Percentiles rank a stretch among this genome's conserved stretches.
Conservation (phyloP, 371 early-diverging fungal genomes). For the Lichtheimia corymbifera region DNA sequence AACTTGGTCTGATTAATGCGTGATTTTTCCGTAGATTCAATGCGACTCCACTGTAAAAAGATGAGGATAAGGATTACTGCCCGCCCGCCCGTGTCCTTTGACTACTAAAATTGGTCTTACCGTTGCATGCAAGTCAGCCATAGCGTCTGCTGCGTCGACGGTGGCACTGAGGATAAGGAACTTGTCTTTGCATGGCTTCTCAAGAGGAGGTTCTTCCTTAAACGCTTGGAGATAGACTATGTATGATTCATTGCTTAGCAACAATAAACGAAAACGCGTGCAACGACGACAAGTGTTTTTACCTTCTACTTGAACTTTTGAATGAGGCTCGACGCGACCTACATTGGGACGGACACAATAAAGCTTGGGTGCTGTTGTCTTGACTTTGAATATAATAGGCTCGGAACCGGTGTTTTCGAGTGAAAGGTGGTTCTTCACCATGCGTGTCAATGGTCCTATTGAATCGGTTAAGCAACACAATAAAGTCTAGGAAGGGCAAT, state of each 20-base stretch:
- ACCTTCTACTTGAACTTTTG: slow-evolving; percentile 64
- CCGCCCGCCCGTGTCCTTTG: background rate
- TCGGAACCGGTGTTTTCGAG: slow-evolving; percentile 72
- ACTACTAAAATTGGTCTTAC: slow-evolving; percentile 1
- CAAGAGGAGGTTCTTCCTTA: slow-evolving; percentile 72
- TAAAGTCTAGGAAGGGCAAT: too few species aligned
- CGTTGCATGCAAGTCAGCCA: slow-evolving; percentile 9
- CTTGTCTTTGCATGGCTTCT: slow-evolving; percentile 90
- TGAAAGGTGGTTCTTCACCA: slow-evolving; percentile 62
- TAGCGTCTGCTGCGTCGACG: slow-evolving; percentile 55
- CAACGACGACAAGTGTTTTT: too few species aligned
- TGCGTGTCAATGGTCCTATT: slow-evolving; percentile 75
- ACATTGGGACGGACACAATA: slow-evolving; percentile 97
- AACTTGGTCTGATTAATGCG: slow-evolving; percentile 63
- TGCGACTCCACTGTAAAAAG: slow-evolving; percentile 50
- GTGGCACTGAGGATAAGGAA: slow-evolving; percentile 17
- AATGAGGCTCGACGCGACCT: slow-evolving; percentile 76
- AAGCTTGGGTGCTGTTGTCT: slow-evolving; percentile 97
- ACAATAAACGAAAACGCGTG: too few species aligned
- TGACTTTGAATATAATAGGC: slow-evolving; percentile 92
- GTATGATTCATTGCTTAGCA: background rate
- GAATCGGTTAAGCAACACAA: too few species aligned
- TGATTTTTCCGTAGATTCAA: slow-evolving; percentile 52
- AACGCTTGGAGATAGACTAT: slow-evolving; percentile 72
- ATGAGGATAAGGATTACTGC: background rate